phyloP scores from a whole-genome alignment of 306 rosid species.

The Clitoria ternatea region DNA sequence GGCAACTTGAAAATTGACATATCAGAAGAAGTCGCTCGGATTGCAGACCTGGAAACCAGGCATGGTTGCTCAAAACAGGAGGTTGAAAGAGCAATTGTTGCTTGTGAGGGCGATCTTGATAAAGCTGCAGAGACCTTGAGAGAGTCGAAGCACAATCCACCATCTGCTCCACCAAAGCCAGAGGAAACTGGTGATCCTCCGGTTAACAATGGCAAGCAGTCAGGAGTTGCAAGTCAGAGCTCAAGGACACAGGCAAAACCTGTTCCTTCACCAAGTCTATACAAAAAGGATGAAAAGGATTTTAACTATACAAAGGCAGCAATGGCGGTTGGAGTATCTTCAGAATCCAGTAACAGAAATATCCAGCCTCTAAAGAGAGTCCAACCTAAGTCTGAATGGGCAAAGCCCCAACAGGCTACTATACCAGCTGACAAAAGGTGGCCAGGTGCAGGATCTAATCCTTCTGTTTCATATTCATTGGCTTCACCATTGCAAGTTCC shows the following conservation, averaged over 20 bases:
- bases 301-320: constrained; percentile 77
- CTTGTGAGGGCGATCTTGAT: constrained; percentile 88
- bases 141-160: constrained; percentile 54
- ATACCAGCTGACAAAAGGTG: constrained; percentile 64
- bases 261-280: constrained; percentile 45
- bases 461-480: constrained; percentile 62
- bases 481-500: constrained; percentile 58
- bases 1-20: constrained; percentile 84
- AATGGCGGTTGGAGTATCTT: constrained; percentile 41
- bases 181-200: constrained; percentile 84
- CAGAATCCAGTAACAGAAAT: constrained; percentile 57
- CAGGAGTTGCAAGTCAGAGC: constrained; percentile 47
- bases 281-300: constrained; percentile 66
- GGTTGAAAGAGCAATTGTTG: constrained; percentile 86
- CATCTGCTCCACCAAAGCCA: constrained; percentile 58
- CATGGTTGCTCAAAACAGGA: constrained; percentile 80
- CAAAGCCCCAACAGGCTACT: constrained; percentile 54
- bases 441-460: constrained; percentile 56
- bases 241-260: constrained; percentile 55
- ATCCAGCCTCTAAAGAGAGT: constrained; percentile 64
- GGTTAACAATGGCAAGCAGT: constrained; percentile 53
- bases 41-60: constrained; percentile 67
- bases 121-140: constrained; percentile 76
- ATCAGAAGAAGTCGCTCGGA: constrained; percentile 80
- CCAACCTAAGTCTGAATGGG: constrained; percentile 79